A percentile compares a stretch with the other conserved stretches of the same genome.
Conservation (phyloP, 2,329 filamentous ascomycete species). For the Thermothelomyces thermophilus region DNA sequence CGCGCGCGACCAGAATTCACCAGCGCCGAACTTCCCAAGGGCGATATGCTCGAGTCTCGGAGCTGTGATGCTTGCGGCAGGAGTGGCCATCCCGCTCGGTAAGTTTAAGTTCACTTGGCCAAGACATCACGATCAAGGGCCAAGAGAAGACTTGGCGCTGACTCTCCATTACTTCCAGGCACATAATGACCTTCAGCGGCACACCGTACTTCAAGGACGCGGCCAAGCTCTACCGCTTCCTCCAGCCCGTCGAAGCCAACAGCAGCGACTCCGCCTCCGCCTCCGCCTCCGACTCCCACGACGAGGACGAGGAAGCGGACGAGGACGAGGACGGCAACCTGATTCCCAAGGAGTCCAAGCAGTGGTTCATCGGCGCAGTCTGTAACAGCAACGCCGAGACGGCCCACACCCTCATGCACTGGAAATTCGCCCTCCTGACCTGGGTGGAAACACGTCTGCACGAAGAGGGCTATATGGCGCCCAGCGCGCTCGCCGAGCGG, state of each 20-base stretch:
- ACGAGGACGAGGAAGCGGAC: conserved; percentile 30
- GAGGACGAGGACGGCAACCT: conserved; percentile 30
- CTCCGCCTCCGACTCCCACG: conserved; percentile 3
- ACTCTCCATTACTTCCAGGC: neutral
- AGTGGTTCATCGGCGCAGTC: conserved; percentile 35
- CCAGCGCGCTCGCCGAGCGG: conserved; percentile 51
- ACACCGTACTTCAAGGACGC: conserved; percentile 57
- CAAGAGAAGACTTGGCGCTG: neutral
- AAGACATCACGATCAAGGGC: too few relatives aligned
- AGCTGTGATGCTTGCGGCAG: conserved; percentile 67
- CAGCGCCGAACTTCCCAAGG: conserved; percentile 36
- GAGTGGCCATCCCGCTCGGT: conserved; percentile 60
- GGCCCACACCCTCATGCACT: conserved; percentile 67
- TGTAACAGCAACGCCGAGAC: conserved; percentile 53
- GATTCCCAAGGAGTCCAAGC: conserved; percentile 33
- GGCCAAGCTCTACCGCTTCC: conserved; percentile 19
- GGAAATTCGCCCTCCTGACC: conserved; percentile 67
- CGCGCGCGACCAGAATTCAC: conserved; percentile 58
- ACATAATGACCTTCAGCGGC: conserved; percentile 52
- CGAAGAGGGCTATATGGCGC: conserved; percentile 49
- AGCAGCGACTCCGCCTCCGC: conserved; percentile 6
- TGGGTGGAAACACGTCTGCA: conserved; percentile 60
- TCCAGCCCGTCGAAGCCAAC: conserved; percentile 54
- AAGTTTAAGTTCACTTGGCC: conserved; percentile 34
- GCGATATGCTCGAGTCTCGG: conserved; percentile 24